Base-by-base conservation (phyloP, 208 protist species). In the Novymonas esmeraldas region DNA sequence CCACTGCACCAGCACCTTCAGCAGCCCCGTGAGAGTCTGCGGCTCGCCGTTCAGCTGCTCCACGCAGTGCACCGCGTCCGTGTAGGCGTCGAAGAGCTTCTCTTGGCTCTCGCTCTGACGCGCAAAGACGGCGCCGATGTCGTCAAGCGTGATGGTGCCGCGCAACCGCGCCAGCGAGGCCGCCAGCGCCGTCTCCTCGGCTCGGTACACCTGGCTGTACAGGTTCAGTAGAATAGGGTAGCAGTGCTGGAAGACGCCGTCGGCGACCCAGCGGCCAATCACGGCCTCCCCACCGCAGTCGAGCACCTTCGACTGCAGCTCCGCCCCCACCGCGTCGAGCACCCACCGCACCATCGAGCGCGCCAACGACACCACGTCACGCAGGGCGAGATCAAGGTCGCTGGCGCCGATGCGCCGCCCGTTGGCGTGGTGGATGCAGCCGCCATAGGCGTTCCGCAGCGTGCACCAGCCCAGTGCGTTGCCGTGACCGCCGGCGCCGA, bases 71-170 rank as follows among this genome's bases (percentile, higher is more conserved):
- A 92, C 78, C 20, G 87, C 85, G 56, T 91, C 87, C n/a, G 77
- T 82, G 73, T 96, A 96, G 5, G 90, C 86, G 61, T 93, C 82
- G 63, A 96, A 96, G 9, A 94, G 86, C 34, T 56, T 44, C 65
- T 89, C 87, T 49, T 81, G 61, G 20, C 62, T 76, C 46, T 39
- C 65, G 26, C 82, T 69, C 61, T 78, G 76, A 10, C 90, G 83
- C 7, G 84, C 88, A 62, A 93, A 96, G 38, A 73, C 52, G 28
- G 86, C 88, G 45, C 90, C 90, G 20, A 94, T 75, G 79, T 96
- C 90, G 52, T 96, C 90, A 5, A 93, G 76, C 18, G 87, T 82
- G 6, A 82, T 76, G 41, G 60, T 46, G 36, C 60, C 76, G 16
- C 85, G 85, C 49, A 96, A 65, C 22, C 78, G 73, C 7, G 68